phyloP scores from a whole-genome alignment of 257 asterid genomes.

The Coffea eugenioides region DNA sequence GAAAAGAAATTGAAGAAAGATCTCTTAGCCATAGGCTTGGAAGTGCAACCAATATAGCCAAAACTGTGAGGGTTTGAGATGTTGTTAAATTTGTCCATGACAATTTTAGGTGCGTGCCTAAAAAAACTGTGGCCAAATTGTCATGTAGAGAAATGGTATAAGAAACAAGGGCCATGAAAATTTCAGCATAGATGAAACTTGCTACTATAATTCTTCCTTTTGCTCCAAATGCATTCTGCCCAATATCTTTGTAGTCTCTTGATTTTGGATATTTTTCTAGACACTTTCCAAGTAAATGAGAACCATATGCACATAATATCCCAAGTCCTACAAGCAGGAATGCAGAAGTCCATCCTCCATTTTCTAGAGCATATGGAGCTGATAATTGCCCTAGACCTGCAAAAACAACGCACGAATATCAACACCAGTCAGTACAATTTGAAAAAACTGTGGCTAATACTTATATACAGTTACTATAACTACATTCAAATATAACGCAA shows the following conservation, averaged over 20 bases:
- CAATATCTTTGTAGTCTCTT: constrained; percentile 69
- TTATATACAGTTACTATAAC: neutral
- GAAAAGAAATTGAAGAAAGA: constrained; percentile 68
- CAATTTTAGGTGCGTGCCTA: constrained; percentile 26
- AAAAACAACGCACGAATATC: neutral
- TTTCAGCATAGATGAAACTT: constrained; percentile 52
- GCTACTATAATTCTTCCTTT: constrained; percentile 53
- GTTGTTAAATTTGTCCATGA: constrained; percentile 38
- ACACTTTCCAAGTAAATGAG: constrained; percentile 61
- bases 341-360: constrained; percentile 69
- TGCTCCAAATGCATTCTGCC: constrained; percentile 58
- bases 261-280: constrained; percentile 41
- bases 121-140: constrained; percentile 51
- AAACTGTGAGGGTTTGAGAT: constrained; percentile 45
- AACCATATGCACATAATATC: constrained; percentile 40
- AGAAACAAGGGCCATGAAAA: constrained; percentile 83
- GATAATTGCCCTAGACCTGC: constrained; percentile 80
- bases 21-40: constrained; percentile 77
- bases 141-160: constrained; percentile 80
- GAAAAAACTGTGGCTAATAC: neutral
- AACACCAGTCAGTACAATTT: neutral
- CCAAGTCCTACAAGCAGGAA: constrained; percentile 60
- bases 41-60: constrained; percentile 65
- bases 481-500: no score
- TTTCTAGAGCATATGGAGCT: constrained; percentile 69